Evolutionary conservation across 2,329 filamentous ascomycete genomes (phyloP).

Genomic region (Aspergillus tubingensis): DNA sequence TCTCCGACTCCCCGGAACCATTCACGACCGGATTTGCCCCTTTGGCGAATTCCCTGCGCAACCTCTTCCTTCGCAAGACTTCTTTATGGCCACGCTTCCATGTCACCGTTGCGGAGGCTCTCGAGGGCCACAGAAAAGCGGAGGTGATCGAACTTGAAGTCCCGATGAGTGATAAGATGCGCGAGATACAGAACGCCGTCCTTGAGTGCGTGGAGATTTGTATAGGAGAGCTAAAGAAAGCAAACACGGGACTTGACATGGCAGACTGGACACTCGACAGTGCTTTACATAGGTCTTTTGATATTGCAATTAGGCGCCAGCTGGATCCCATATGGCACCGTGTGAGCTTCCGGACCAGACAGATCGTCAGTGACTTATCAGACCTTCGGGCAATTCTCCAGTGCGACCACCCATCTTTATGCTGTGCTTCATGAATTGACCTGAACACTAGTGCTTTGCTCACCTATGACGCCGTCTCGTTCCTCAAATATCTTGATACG

Average conservation of each 20-base stretch:
- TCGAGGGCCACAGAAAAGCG: constrained; percentile 89
- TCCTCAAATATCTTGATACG: constrained; percentile 90
- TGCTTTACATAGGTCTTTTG: constrained; percentile 88
- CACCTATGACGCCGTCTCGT: constrained; percentile 84
- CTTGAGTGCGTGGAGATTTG: constrained; percentile 95
- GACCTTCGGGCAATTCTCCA: constrained; percentile 82
- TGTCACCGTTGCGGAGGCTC: constrained; percentile 79
- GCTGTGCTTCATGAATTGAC: constrained; percentile 17
- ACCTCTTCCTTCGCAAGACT: constrained; percentile 83
- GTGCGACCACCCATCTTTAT: constrained; percentile 36
- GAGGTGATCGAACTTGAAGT: constrained; percentile 97
- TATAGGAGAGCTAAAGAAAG: constrained; percentile 89
- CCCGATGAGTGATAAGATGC: constrained; percentile 93
- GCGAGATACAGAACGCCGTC: constrained; percentile 87
- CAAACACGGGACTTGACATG: constrained; percentile 87
- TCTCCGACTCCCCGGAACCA: constrained; percentile 89
- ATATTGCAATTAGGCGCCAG: constrained; percentile 82
- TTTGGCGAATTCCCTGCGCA: constrained; percentile 85
- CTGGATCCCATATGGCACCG: constrained; percentile 97
- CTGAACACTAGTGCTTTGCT: constrained; percentile 60
- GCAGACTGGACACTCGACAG: constrained; percentile 96
- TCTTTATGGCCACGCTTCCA: constrained; percentile 95
- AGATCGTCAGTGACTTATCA: constrained; percentile 87
- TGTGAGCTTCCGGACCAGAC: constrained; percentile 89
- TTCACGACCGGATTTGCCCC: constrained; percentile 88